Evolutionary conservation across 2,329 filamentous ascomycete species (phyloP).

Genomic region (Fusarium stilboides): DNA sequence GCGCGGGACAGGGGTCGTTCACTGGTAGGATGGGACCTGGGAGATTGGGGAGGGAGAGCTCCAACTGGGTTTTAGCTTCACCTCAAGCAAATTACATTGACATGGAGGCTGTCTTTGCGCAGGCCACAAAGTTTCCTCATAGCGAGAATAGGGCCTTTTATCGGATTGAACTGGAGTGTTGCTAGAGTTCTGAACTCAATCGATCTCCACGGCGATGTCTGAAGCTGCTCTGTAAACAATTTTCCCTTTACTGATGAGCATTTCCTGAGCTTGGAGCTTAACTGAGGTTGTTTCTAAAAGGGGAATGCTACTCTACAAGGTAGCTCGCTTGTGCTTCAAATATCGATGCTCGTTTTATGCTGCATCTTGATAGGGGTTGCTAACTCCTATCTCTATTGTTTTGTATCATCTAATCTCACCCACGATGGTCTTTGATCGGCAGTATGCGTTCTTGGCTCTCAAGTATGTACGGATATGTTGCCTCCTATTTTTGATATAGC

Average conservation of each 20-base stretch:
- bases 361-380: conserved; percentile 28
- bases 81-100: conserved; percentile 41
- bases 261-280: conserved; percentile 33
- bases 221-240: neutral
- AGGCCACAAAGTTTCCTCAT: conserved; percentile 7
- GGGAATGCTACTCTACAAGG: conserved; percentile 36
- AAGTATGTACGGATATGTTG: neutral
- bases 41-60: conserved; percentile 47
- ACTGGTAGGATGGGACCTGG: conserved; percentile 31
- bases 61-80: conserved; percentile 18
- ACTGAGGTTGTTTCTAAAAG: conserved; percentile 42
- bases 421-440: conserved; percentile 9
- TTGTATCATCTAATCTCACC: conserved; percentile 1
- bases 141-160: conserved; percentile 4
- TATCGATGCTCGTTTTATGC: conserved; percentile 14
- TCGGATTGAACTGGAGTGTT: conserved; percentile 1
- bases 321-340: conserved; percentile 32
- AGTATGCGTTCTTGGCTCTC: neutral
- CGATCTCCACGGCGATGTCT: neutral
- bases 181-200: neutral
- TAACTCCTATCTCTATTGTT: conserved; percentile 18
- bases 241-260: conserved; percentile 24
- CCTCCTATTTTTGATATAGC: conserved; percentile 2
- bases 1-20: conserved; percentile 40
- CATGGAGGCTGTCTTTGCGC: conserved; percentile 16